phyloP scores from a whole-genome alignment of 2,329 filamentous ascomycete species.

The Penicillium hordei region DNA sequence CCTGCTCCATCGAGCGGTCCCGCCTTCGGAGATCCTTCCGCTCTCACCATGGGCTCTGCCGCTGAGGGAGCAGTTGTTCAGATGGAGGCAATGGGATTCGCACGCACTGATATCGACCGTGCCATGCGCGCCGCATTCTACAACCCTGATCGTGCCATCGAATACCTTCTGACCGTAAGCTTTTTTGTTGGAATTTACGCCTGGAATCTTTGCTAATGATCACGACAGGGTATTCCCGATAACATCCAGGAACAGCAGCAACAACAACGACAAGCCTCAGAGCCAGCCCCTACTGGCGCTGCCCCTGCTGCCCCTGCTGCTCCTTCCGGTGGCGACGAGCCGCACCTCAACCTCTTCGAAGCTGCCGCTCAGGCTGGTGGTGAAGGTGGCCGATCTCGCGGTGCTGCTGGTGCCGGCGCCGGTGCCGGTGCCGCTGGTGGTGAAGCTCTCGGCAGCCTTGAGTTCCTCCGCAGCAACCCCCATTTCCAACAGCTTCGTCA shows the following conservation, averaged over 20 bases:
- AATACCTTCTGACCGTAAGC: constrained; percentile 85
- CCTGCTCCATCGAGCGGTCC: constrained; percentile 32
- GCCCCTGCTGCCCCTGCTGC: constrained; percentile 35
- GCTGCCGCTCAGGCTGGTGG: constrained; percentile 73
- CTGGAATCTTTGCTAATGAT: constrained; percentile 5
- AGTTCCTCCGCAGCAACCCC: constrained; percentile 90
- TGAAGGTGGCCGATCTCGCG: constrained; percentile 35
- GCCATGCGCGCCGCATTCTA: constrained; percentile 96
- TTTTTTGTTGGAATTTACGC: not conserved
- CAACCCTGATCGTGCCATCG: constrained; percentile 95
- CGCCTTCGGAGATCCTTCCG: constrained; percentile 69
- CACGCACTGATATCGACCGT: constrained; percentile 80
- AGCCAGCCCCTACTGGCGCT: constrained; percentile 41
- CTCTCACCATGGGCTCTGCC: constrained; percentile 82
- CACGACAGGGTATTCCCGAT: constrained; percentile 79
- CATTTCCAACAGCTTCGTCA: constrained; percentile 98
- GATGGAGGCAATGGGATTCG: constrained; percentile 98
- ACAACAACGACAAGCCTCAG: constrained; percentile 61
- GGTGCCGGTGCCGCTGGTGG: constrained; percentile 49
- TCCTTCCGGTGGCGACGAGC: constrained; percentile 53
- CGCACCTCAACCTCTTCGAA: constrained; percentile 81
- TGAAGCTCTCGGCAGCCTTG: constrained; percentile 71
- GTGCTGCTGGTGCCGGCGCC: constrained; percentile 39
- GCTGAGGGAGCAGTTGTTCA: constrained; percentile 79
- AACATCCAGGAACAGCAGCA: constrained; percentile 69